Conservation (phyloP, 192 early-diverging fungal genomes). For the Funneliformis geosporum region DNA sequence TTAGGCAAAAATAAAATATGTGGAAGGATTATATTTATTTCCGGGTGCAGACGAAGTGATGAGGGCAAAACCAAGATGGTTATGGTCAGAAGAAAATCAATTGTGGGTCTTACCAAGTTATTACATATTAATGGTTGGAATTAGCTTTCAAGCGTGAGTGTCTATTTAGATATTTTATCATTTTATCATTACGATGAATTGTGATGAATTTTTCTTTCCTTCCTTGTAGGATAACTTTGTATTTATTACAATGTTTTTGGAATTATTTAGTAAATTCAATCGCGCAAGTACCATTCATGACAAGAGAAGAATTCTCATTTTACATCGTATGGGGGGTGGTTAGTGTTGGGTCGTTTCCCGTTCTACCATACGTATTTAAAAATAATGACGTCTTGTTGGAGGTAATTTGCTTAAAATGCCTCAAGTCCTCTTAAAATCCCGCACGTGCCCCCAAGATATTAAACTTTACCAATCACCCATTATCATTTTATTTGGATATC, state of each 20-base stretch:
- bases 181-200: constrained; percentile 5
- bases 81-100: not conserved
- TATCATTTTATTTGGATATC: not conserved
- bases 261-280: constrained; percentile 40
- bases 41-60: not conserved
- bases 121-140: constrained; percentile 6
- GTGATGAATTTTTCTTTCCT: not conserved
- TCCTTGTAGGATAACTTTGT: constrained; percentile 34
- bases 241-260: constrained; percentile 44
- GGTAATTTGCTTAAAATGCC: not conserved
- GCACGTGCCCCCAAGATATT: too few relatives aligned
- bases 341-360: constrained; percentile 33
- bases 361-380: constrained; percentile 33
- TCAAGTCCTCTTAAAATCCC: too few relatives aligned
- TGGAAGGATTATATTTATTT: constrained; percentile 11
- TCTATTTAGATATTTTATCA: not conserved
- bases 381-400: constrained; percentile 28
- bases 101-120: not conserved
- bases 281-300: constrained; percentile 36
- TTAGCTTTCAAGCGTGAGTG: constrained; percentile 26
- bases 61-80: not conserved
- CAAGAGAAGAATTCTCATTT: constrained; percentile 37
- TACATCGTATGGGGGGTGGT: constrained; percentile 36
- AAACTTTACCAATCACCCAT: not conserved
- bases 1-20: constrained; percentile 29